Evolutionary conservation across 2,329 filamentous ascomycete species (phyloP).

Genomic region (Tolypocladium capitatum): DNA sequence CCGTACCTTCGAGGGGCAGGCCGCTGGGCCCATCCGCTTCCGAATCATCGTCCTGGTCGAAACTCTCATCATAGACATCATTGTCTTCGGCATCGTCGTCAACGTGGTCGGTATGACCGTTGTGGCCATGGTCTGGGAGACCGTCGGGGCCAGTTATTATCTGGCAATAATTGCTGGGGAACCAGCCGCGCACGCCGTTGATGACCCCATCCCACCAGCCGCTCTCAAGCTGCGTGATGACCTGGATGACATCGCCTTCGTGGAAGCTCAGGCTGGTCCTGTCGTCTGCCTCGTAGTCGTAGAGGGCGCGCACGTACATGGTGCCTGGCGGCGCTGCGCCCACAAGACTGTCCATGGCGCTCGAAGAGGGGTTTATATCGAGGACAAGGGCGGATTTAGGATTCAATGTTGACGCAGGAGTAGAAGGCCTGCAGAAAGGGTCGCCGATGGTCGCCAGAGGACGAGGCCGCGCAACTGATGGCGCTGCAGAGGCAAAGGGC

Average conservation of each 20-base stretch:
- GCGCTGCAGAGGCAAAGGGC: neutral
- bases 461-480: neutral
- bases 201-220: slow-evolving; percentile 99
- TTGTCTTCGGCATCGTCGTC: slow-evolving; percentile 52
- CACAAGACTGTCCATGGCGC: slow-evolving; percentile 47
- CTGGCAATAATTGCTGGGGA: slow-evolving; percentile 96
- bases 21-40: slow-evolving; percentile 46
- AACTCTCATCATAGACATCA: slow-evolving; percentile 53
- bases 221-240: slow-evolving; percentile 94
- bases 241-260: slow-evolving; percentile 93
- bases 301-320: slow-evolving; percentile 89
- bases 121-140: slow-evolving; percentile 46
- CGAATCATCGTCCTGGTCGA: slow-evolving; percentile 53
- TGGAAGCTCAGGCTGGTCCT: slow-evolving; percentile 93
- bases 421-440: slow-evolving; percentile 1
- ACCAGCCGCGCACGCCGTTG: slow-evolving; percentile 93
- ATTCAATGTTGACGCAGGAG: neutral
- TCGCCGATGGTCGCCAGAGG: slow-evolving; percentile 2
- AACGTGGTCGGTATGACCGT: slow-evolving; percentile 37
- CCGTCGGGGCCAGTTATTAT: slow-evolving; percentile 69
- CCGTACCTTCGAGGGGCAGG: slow-evolving; percentile 56
- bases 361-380: neutral
- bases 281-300: slow-evolving; percentile 97
- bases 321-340: slow-evolving; percentile 48
- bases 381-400: neutral